These are phyloP conservation scores for Pichia thaimueangensis DNA, from an alignment of 805 yeast genomes.

Conservation along the genomic window DNA sequence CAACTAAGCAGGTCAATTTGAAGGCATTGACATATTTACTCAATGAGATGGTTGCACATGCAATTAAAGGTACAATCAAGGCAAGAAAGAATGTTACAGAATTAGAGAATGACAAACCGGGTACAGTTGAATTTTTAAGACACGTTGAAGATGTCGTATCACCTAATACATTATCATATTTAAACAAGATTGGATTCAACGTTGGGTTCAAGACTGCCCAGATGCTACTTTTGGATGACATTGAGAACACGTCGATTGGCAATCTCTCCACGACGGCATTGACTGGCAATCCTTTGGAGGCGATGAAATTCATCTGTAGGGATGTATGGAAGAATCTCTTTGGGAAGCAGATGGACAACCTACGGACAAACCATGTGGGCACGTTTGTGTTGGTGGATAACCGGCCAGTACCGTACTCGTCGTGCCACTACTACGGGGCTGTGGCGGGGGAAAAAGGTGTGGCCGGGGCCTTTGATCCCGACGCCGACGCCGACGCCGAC, in stretches of 20 bases:
- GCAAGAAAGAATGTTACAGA: background rate
- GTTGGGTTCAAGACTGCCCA: slow-evolving; percentile 17
- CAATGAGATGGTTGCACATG: slow-evolving; percentile 7
- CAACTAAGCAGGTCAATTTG: slow-evolving; percentile 1
- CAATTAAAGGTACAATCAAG: slow-evolving; percentile 2
- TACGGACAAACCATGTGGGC: slow-evolving; percentile 86
- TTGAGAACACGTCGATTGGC: background rate
- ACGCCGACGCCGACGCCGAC: no score
- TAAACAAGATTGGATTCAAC: slow-evolving; percentile 13
- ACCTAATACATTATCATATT: slow-evolving; percentile 1
- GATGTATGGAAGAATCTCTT: slow-evolving; percentile 82
- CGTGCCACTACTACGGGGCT: background rate
- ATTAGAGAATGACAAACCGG: background rate
- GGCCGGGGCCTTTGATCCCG: background rate
- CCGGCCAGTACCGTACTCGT: slow-evolving; percentile 14
- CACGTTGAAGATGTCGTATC: background rate
- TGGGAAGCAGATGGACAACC: slow-evolving; percentile 83
- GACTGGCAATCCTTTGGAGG: slow-evolving; percentile 43
- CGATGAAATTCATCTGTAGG: slow-evolving; percentile 88
- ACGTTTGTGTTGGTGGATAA: slow-evolving; percentile 75
- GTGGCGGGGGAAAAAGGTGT: no score
- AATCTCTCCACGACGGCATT: slow-evolving; percentile 3
- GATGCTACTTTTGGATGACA: slow-evolving; percentile 39
- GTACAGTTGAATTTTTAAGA: background rate
- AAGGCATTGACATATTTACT: slow-evolving; percentile 5